These are phyloP conservation scores for Ceratopteris richardii DNA, from an alignment of 75 land plant species.

Conservation along the genomic window DNA sequence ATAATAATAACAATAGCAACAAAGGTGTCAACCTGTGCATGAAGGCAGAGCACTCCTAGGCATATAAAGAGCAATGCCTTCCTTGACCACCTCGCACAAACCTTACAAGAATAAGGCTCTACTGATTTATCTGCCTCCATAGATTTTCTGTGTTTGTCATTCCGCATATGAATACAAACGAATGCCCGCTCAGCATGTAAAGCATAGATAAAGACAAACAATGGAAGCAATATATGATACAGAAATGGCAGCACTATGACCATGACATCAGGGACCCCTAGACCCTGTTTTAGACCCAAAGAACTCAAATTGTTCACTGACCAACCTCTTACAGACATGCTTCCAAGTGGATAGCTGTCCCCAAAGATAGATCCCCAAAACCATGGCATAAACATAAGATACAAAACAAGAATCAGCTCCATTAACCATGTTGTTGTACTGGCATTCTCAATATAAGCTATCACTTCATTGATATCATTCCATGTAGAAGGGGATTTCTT, in stretches of 20 bases:
- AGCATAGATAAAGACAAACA: conserved; percentile 23
- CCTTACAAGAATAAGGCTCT: not conserved
- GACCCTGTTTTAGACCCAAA: not conserved
- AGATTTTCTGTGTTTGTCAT: too few relatives aligned
- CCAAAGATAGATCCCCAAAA: conserved; percentile 47
- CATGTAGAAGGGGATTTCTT: conserved; percentile 11
- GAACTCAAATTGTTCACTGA: conserved; percentile 8
- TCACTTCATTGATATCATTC: not conserved
- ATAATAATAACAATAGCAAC: too few relatives aligned
- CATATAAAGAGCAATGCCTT: conserved; percentile 24
- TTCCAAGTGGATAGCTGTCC: conserved; percentile 24
- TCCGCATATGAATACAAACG: conserved; percentile 12
- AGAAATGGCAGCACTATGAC: conserved; percentile 37
- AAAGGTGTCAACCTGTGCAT: conserved; percentile 37
- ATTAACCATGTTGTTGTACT: conserved; percentile 20
- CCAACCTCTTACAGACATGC: conserved; percentile 40
- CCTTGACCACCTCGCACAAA: conserved; percentile 24
- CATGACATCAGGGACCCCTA: conserved; percentile 43
- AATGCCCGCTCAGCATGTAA: conserved; percentile 36
- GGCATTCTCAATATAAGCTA: conserved; percentile 12
- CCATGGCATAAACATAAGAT: conserved; percentile 39
- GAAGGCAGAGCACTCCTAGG: conserved; percentile 23
- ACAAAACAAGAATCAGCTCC: conserved; percentile 15
- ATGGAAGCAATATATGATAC: conserved; percentile 30
- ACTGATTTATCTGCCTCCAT: too few relatives aligned